Evolutionary conservation across 2,329 filamentous ascomycete species (phyloP).

Genomic region (Trichoderma sp.): DNA sequence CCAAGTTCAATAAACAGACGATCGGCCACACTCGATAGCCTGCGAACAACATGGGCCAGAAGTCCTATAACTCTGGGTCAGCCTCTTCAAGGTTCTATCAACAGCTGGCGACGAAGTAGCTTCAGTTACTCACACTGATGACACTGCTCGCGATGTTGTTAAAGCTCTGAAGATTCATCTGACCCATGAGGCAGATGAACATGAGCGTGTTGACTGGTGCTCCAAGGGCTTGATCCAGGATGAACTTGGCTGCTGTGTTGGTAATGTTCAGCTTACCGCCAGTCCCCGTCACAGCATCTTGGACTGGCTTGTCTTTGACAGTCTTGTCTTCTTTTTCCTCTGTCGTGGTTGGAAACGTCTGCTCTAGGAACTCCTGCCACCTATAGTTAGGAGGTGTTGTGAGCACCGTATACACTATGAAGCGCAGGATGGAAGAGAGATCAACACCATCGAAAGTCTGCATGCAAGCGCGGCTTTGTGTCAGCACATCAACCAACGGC

Average conservation of each 20-base stretch:
- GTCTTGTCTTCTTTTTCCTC: neutral
- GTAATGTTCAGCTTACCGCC: slow-evolving; percentile 13
- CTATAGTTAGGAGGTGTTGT: slow-evolving; percentile 20
- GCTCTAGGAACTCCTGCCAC: slow-evolving; percentile 20
- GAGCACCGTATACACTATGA: slow-evolving; percentile 20
- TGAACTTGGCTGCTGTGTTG: slow-evolving; percentile 18
- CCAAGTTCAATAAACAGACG: slow-evolving; percentile 14
- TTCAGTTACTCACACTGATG: neutral
- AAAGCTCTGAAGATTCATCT: slow-evolving; percentile 12
- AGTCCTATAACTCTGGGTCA: neutral
- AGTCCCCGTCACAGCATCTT: neutral
- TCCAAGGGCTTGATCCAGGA: slow-evolving; percentile 13
- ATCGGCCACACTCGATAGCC: slow-evolving; percentile 15
- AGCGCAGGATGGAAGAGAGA: slow-evolving; percentile 6
- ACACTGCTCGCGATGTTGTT: neutral
- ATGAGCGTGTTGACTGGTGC: slow-evolving; percentile 15
- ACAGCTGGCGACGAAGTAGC: neutral
- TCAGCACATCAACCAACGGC: neutral
- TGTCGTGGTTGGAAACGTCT: slow-evolving; percentile 10
- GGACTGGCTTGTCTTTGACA: neutral
- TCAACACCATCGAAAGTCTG: slow-evolving; percentile 14
- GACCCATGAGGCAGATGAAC: slow-evolving; percentile 20
- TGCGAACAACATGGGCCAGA: slow-evolving; percentile 19
- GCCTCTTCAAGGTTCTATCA: neutral
- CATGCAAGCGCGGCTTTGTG: neutral